A percentile compares a stretch with the other conserved stretches of the same genome.
These are phyloP conservation scores for Apiospora hydei DNA, from an alignment of 2,329 filamentous ascomycete genomes.

Conservation along the genomic window DNA sequence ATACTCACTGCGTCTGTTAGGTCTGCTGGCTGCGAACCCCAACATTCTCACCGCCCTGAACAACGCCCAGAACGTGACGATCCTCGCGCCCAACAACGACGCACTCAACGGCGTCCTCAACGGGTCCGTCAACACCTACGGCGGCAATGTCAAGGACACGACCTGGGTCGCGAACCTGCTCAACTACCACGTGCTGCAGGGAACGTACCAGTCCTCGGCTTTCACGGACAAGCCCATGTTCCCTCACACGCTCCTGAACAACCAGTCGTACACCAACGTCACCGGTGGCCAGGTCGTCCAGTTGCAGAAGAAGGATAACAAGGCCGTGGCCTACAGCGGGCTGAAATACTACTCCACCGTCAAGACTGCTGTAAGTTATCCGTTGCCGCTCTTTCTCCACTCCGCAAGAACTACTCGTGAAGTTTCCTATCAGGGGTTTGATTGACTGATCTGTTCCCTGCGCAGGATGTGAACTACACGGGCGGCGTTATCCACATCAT, in stretches of 20 bases:
- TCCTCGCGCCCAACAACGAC: slow-evolving; percentile 63
- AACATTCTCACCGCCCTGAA: slow-evolving; percentile 28
- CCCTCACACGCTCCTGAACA: slow-evolving; percentile 53
- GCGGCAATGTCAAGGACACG: slow-evolving; percentile 33
- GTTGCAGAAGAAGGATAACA: slow-evolving; percentile 47
- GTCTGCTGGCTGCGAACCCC: slow-evolving; percentile 32
- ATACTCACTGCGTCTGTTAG: slow-evolving; percentile 26
- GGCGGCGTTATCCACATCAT: slow-evolving; percentile 63
- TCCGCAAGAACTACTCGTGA: neutral
- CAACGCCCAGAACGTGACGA: slow-evolving; percentile 56
- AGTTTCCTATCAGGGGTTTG: no score
- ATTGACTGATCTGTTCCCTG: slow-evolving; percentile 1
- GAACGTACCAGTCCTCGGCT: slow-evolving; percentile 48
- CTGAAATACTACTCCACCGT: slow-evolving; percentile 57
- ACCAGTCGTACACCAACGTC: slow-evolving; percentile 62
- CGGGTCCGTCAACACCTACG: slow-evolving; percentile 41
- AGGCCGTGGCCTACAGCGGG: slow-evolving; percentile 60
- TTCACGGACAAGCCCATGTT: slow-evolving; percentile 43
- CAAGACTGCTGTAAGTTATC: slow-evolving; percentile 51
- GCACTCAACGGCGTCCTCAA: slow-evolving; percentile 49
- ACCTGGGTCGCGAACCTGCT: slow-evolving; percentile 52
- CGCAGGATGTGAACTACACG: slow-evolving; percentile 59
- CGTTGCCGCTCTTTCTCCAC: neutral
- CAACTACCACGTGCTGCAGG: slow-evolving; percentile 65
- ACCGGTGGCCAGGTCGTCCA: slow-evolving; percentile 66